These are phyloP conservation scores for Tephrocybe sp. DNA, from an alignment of 768 basidiomycete genomes.

Conservation along the genomic window DNA sequence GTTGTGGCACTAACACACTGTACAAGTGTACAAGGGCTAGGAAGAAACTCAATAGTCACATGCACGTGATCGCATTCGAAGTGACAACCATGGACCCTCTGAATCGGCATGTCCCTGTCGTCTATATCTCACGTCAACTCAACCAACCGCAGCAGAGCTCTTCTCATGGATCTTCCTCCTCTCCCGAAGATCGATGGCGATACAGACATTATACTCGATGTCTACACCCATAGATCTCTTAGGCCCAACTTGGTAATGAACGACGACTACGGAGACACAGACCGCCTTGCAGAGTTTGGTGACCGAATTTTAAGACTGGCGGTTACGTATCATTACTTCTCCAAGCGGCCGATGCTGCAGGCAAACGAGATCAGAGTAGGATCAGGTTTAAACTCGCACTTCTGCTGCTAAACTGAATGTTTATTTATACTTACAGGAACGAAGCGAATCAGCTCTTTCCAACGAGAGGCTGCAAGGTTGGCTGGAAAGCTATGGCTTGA, in stretches of 20 bases:
- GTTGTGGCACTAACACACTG: no score
- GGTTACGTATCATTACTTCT: slow-evolving; percentile 51
- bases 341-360: slow-evolving; percentile 40
- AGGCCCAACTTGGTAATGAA: slow-evolving; percentile 28
- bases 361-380: slow-evolving; percentile 46
- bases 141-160: slow-evolving; percentile 1
- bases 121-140: slow-evolving; percentile 15
- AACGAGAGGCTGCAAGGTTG: slow-evolving; percentile 44
- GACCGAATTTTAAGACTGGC: slow-evolving; percentile 49
- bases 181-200: slow-evolving; percentile 60
- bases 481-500: slow-evolving; percentile 52
- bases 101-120: slow-evolving; percentile 8
- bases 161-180: slow-evolving; percentile 33
- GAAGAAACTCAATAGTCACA: neutral
- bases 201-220: slow-evolving; percentile 52
- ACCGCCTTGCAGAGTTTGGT: slow-evolving; percentile 62
- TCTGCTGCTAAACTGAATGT: slow-evolving; percentile 4
- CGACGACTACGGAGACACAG: slow-evolving; percentile 56
- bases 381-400: slow-evolving; percentile 1
- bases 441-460: slow-evolving; percentile 31
- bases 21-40: neutral
- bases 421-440: slow-evolving; percentile 20
- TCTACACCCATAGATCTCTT: slow-evolving; percentile 52
- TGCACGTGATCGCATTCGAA: slow-evolving; percentile 14
- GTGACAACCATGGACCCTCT: no score